Conservation (phyloP, 768 basidiomycete genomes). For the Terana coerulea region DNA sequence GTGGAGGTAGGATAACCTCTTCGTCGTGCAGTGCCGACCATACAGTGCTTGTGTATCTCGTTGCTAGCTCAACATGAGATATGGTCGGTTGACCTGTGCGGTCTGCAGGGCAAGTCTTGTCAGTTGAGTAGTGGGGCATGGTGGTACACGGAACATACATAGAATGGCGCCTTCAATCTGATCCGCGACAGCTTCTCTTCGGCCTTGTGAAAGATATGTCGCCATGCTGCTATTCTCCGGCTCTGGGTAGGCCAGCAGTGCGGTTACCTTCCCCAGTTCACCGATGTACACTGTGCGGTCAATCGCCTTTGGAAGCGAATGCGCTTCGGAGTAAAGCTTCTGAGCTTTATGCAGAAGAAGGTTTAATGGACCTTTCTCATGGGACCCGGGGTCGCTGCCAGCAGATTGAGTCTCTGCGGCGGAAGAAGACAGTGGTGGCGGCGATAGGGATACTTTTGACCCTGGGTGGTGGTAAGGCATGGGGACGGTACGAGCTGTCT, state of each 20-base stretch:
- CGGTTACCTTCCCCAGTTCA: slow-evolving; percentile 72
- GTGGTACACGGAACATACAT: slow-evolving; percentile 44
- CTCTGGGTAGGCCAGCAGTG: slow-evolving; percentile 77
- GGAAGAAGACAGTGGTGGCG: slow-evolving; percentile 12
- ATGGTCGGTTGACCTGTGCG: slow-evolving; percentile 46
- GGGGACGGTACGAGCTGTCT: slow-evolving; percentile 73
- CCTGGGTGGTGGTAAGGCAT: slow-evolving; percentile 39
- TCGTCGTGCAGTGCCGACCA: slow-evolving; percentile 56
- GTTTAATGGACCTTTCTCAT: not conserved
- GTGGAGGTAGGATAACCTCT: slow-evolving; percentile 40
- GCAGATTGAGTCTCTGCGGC: not conserved
- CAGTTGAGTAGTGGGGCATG: too few species aligned
- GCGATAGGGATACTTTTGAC: slow-evolving; percentile 12
- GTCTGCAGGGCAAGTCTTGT: slow-evolving; percentile 39
- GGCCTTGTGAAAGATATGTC: slow-evolving; percentile 69
- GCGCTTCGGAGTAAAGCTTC: slow-evolving; percentile 63
- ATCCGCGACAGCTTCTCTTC: slow-evolving; percentile 80
- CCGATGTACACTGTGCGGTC: slow-evolving; percentile 61
- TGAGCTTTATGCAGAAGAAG: slow-evolving; percentile 54
- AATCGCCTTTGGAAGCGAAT: slow-evolving; percentile 45
- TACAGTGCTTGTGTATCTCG: slow-evolving; percentile 62
- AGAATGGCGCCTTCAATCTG: slow-evolving; percentile 87
- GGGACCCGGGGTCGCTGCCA: not conserved
- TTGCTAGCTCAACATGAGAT: slow-evolving; percentile 58
- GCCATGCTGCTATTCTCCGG: slow-evolving; percentile 75